Conservation (phyloP, 2,329 filamentous ascomycete species). For the Trichoderma brevicompactum region DNA sequence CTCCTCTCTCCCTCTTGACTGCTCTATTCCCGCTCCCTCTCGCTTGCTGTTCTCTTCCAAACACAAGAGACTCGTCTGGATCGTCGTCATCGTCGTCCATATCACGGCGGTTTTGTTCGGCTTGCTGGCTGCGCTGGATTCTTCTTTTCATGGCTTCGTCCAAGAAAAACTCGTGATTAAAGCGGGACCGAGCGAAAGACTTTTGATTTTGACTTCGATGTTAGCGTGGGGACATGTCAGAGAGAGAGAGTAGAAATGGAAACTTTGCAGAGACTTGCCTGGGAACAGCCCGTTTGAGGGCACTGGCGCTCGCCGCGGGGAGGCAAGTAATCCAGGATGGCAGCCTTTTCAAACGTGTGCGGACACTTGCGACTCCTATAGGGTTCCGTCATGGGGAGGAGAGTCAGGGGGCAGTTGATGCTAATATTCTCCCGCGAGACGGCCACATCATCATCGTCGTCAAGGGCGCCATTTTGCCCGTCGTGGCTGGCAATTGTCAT, state of each 20-base stretch:
- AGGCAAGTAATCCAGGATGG: conserved; percentile 63
- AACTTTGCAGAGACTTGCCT: conserved; percentile 47
- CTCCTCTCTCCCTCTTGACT: conserved; percentile 34
- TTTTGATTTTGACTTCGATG: conserved; percentile 41
- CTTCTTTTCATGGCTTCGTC: conserved; percentile 62
- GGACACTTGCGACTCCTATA: conserved; percentile 69
- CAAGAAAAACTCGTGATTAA: conserved; percentile 56
- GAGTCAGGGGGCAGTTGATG: conserved; percentile 71
- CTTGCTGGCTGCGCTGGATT: conserved; percentile 58
- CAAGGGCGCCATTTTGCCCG: conserved; percentile 34
- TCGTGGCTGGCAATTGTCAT: conserved; percentile 36
- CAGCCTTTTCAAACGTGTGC: conserved; percentile 71
- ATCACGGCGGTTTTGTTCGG: conserved; percentile 45
- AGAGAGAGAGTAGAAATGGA: too few species aligned
- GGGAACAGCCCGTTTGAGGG: conserved; percentile 66
- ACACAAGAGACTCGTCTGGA: conserved; percentile 34
- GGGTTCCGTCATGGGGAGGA: conserved; percentile 67
- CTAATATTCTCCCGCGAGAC: conserved; percentile 66
- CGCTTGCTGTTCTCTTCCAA: conserved; percentile 35
- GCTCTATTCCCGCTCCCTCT: conserved; percentile 29
- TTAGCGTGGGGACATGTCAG: neutral
- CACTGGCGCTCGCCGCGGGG: conserved; percentile 54
- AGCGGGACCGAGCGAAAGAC: conserved; percentile 50
- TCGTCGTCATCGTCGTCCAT: conserved; percentile 48
- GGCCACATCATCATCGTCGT: conserved; percentile 68